These are phyloP conservation scores for Westerdykella aurantiaca DNA, from an alignment of 2,329 filamentous ascomycete genomes.

Conservation along the genomic window DNA sequence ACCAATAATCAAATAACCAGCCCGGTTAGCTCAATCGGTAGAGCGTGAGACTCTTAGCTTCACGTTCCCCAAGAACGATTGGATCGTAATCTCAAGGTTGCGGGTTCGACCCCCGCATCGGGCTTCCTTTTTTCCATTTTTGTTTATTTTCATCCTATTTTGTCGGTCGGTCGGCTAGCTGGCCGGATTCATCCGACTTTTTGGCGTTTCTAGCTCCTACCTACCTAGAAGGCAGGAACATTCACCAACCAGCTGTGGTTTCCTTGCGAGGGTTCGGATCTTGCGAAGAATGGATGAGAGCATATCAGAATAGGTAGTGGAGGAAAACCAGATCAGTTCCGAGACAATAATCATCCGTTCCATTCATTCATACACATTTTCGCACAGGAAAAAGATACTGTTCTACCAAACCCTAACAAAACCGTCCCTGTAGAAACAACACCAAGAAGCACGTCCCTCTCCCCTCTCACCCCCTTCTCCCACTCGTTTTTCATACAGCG, in stretches of 20 bases:
- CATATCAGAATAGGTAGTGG: no score
- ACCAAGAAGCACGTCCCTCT: background rate
- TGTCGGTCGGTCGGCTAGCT: no score
- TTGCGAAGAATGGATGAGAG: no score
- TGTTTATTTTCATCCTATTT: background rate
- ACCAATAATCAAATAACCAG: background rate
- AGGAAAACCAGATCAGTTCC: no score
- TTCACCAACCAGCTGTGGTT: no score
- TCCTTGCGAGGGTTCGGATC: no score
- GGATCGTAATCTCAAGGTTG: conserved; percentile 44
- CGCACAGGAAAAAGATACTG: no score
- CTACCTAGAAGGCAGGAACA: no score
- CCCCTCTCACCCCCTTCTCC: background rate
- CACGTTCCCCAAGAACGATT: conserved; percentile 11
- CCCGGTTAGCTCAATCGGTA: conserved; percentile 33
- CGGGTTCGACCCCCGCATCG: conserved; percentile 47
- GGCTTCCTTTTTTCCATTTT: background rate
- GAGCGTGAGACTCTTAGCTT: conserved; percentile 38
- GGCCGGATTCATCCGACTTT: background rate
- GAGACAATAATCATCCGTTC: no score
- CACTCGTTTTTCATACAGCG: background rate
- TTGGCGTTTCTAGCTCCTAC: background rate
- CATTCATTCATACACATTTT: no score
- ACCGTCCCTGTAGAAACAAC: background rate
- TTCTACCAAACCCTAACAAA: no score